Percentiles rank a stretch among this genome's conserved stretches.
phyloP scores from a whole-genome alignment of 2,329 filamentous ascomycete genomes.

The Aciculosporium take region DNA sequence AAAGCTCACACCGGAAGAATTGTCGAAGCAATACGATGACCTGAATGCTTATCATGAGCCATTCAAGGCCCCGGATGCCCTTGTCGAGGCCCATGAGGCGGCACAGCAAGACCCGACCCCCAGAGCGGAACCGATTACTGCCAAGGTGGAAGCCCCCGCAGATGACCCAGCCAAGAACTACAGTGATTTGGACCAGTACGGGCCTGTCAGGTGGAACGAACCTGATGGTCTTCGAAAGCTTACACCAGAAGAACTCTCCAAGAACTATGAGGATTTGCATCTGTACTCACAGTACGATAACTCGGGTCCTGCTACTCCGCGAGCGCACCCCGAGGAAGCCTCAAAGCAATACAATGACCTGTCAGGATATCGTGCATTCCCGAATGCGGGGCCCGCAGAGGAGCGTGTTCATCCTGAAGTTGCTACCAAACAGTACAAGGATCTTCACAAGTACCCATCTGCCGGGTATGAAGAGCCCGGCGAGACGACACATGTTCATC shows the following conservation, averaged over 20 bases:
- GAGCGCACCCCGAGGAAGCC: constrained; percentile 19
- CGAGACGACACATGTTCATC: constrained; percentile 16
- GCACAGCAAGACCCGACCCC: constrained; percentile 7
- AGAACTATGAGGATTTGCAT: constrained; percentile 17
- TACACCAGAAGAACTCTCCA: constrained; percentile 17
- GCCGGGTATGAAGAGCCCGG: constrained; percentile 17
- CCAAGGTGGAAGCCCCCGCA: constrained; percentile 4
- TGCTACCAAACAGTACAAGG: constrained; percentile 20
- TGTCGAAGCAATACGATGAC: constrained; percentile 21
- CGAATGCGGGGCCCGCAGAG: constrained; percentile 11
- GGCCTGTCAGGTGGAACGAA: constrained; percentile 7
- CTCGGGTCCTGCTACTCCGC: constrained; percentile 10
- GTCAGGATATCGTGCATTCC: constrained; percentile 17
- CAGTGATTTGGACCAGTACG: constrained; percentile 8
- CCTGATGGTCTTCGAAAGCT: constrained; percentile 6
- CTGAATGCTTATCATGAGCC: constrained; percentile 17
- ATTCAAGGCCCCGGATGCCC: constrained; percentile 6
- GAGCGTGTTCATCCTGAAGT: constrained; percentile 17
- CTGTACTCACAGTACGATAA: constrained; percentile 14
- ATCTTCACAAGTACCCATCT: constrained; percentile 18
- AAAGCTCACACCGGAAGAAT: constrained; percentile 15
- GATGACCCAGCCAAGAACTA: constrained; percentile 2
- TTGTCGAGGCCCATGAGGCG: constrained; percentile 7
- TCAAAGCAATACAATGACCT: constrained; percentile 25
- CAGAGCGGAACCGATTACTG: constrained; percentile 6